Evolutionary conservation across 179 eudicot genomes (phyloP), one percentile per base, ranked within the genome.

Genomic region (Silene noctiflora): DNA sequence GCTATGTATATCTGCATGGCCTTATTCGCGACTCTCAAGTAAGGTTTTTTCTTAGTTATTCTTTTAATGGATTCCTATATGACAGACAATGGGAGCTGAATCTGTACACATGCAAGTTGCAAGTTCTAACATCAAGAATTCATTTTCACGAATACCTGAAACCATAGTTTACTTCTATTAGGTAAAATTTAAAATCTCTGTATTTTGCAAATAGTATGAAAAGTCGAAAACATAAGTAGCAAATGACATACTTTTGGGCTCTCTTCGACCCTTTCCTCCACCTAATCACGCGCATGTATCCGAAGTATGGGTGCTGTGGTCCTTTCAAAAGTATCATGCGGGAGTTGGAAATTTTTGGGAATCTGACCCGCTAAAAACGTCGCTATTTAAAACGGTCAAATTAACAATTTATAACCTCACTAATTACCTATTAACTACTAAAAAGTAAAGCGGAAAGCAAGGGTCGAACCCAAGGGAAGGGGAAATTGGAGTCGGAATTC

Each of bases 11-110:
- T 79, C 84, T 96, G 65, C 99, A 96, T 85, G 98, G 98, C 53
- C 96, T 96, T 78, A 96, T 96, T 61, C 89, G 99, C 33, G 99
- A 96, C 77, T 82, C 98, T 76, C 97, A 95, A 81, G 99, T 93
- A 78, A 91, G 91, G 4, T 39, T n/a, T 69, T 42, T 39, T 27
- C 25, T 69, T 21, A 59, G 1, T 44, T 20, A 19, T 20, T 44
- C 53, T 68, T 13, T 22, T 55, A 68, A 24, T 25, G 63, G 21
- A 22, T 14, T n/a, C 74, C 14, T 13, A 11, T 76, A 71, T 55
- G 53, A 14, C 56, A 21, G 46, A 61, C 8, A 13, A 27, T 63
- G 65, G 39, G 14, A 71, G 51, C 20, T 16, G 17, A 21, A 71
- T 21, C 25, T 20, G 55, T 20, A 13, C 53, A 35, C 46, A 31